These are phyloP conservation scores for Russula lepida DNA, from an alignment of 768 basidiomycete genomes.

Conservation along the genomic window DNA sequence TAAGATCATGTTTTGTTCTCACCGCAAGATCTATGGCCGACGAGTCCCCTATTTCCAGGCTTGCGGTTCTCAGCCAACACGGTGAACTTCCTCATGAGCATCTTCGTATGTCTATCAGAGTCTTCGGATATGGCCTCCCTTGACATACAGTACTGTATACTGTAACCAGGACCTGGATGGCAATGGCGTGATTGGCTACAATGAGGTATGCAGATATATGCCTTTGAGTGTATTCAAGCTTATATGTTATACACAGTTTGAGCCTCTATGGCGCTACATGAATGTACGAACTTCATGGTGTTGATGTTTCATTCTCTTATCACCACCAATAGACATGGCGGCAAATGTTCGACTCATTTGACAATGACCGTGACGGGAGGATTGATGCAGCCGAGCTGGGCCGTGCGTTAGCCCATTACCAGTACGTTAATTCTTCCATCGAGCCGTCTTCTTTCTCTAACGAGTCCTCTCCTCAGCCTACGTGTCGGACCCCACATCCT, in stretches of 20 bases:
- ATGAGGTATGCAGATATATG: not conserved
- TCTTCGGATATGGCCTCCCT: not conserved
- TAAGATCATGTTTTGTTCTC: not conserved
- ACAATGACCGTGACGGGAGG: not conserved
- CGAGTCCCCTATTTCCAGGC: not conserved
- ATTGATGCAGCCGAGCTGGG: not conserved
- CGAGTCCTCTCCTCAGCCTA: not conserved
- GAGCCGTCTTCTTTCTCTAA: not conserved
- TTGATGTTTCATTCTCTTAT: not conserved
- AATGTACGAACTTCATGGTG: not conserved
- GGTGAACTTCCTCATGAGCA: constrained; percentile 9
- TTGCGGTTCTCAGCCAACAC: not conserved
- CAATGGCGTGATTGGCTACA: not conserved
- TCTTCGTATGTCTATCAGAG: not conserved
- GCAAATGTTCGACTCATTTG: constrained; percentile 6
- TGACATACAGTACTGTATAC: not conserved
- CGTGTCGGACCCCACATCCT: not conserved
- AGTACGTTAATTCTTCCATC: not conserved
- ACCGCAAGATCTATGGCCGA: not conserved
- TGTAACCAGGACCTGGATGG: constrained; percentile 3
- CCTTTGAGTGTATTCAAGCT: not conserved
- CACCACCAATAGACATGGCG: constrained; percentile 1
- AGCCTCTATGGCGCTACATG: constrained; percentile 2
- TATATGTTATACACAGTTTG: not conserved
- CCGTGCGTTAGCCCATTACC: not conserved